Base-by-base conservation (phyloP, 352 stramenopile species). In the Phytopythium aichiense region DNA sequence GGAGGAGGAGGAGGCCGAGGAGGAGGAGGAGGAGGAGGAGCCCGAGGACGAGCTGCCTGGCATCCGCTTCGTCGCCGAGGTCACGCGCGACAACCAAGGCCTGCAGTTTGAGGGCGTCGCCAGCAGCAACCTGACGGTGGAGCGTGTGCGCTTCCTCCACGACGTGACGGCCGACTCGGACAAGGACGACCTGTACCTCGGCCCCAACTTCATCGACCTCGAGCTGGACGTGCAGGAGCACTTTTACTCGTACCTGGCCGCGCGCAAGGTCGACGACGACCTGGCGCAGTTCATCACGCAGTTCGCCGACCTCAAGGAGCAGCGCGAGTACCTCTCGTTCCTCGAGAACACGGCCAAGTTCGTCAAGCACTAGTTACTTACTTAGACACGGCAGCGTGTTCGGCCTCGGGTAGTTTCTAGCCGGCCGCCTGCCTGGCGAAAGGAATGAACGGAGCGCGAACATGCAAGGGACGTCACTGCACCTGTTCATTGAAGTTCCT, bases 241-340 rank as follows among this genome's bases (percentile, higher is more conserved):
- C 52, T 81, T 94, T 57, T 90, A 91, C 78, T 61, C 73, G 54
- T 94, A 92, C 73, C 66, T 94, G 51, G 77, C 78, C 18, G 78
- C 87, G 31, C 83, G 78, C 65, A 77, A 91, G 69, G 81, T 94
- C 52, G 81, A 94, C 71, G 84, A 94, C 73, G 79, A 90, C 31
- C 64, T 94, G 49, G 83, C 83, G n/a, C 76, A 89, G 72, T 92
- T 94, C 66, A 92, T 94, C 63, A 84, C 79, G 61, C 77, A 92
- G 69, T 94, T 82, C 61, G 77, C 83, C 37, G 85, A 94, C 66
- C 67, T 92, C 43, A 94, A 94, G 72, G 83, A 94, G 73, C 85
- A 94, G 69, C 81, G 83, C 71, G 81, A 94, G 72, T 94, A 92
- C 64, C 63, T 92, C 59, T 62, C 72, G 18, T 94, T 94, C 69